These are phyloP conservation scores for Phytophthora citricola DNA, from an alignment of 352 stramenopile species.

Conservation along the genomic window DNA sequence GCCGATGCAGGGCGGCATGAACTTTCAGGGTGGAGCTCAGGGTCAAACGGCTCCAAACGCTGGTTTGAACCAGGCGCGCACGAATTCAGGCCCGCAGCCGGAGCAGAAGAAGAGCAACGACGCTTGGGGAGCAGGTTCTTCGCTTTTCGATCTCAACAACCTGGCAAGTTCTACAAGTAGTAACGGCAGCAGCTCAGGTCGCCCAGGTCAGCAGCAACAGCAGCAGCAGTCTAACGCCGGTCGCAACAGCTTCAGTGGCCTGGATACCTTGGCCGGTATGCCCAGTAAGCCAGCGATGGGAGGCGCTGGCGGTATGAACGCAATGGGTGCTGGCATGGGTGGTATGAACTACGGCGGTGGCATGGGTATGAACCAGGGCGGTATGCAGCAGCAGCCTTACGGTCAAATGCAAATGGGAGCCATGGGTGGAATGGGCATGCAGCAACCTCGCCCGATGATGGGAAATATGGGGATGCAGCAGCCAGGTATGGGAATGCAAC, in stretches of 20 bases:
- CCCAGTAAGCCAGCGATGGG: conserved; percentile 72
- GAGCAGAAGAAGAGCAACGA: conserved; percentile 72
- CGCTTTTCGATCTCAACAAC: conserved; percentile 84
- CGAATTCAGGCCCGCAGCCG: conserved; percentile 35
- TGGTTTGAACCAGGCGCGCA: conserved; percentile 33
- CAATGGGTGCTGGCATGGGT: conserved; percentile 51
- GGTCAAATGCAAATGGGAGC: conserved; percentile 51
- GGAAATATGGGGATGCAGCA: conserved; percentile 51
- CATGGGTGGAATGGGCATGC: conserved; percentile 58
- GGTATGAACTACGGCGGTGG: conserved; percentile 57
- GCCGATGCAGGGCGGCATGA: conserved; percentile 43
- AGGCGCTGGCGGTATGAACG: conserved; percentile 54
- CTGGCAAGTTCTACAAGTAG: conserved; percentile 45
- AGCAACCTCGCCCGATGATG: conserved; percentile 43
- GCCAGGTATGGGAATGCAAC: conserved; percentile 45
- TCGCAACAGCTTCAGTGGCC: conserved; percentile 80
- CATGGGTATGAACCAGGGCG: conserved; percentile 32
- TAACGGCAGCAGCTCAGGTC: conserved; percentile 31
- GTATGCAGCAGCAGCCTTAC: conserved; percentile 44
- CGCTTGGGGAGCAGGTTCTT: conserved; percentile 82
- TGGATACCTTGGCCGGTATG: conserved; percentile 84
- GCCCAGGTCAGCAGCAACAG: conserved; percentile 38
- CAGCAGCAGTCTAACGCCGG: conserved; percentile 40
- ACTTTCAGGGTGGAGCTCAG: conserved; percentile 41
- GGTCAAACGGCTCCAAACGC: conserved; percentile 56